Conservation (phyloP, 208 protist species). For the Giardia duodenalis region DNA sequence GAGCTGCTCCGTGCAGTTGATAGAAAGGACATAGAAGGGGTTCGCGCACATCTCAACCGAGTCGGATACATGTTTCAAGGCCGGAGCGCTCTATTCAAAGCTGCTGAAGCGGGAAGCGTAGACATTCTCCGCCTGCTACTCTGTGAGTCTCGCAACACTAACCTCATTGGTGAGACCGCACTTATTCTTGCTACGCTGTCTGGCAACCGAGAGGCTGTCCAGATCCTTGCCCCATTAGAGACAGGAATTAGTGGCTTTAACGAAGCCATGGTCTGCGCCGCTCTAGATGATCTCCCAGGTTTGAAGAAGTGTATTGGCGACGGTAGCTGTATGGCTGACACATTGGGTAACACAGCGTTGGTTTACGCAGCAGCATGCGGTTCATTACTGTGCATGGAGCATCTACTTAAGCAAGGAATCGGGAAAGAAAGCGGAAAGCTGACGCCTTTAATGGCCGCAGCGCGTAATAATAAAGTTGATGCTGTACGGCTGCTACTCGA, state of each 20-base stretch:
- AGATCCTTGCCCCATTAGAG: not conserved
- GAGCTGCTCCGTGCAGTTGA: too few relatives aligned
- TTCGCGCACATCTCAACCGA: too few relatives aligned
- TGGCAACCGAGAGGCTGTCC: not conserved
- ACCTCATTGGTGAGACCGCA: not conserved
- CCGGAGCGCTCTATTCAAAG: too few relatives aligned
- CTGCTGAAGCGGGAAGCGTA: too few relatives aligned
- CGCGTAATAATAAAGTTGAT: not conserved
- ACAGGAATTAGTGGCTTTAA: not conserved
- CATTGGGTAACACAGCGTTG: not conserved
- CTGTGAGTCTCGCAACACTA: too few relatives aligned
- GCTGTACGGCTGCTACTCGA: not conserved
- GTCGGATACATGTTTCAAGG: too few relatives aligned
- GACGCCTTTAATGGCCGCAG: not conserved
- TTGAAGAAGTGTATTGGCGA: not conserved
- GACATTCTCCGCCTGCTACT: too few relatives aligned
- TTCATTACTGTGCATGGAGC: not conserved
- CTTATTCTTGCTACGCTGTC: not conserved
- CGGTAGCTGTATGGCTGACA: not conserved
- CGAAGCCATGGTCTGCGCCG: not conserved
- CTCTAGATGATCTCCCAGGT: not conserved
- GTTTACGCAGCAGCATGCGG: not conserved
- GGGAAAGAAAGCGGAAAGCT: not conserved
- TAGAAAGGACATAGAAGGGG: too few relatives aligned
- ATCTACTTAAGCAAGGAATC: not conserved